phyloP scores from a whole-genome alignment of 2,329 filamentous ascomycete species.

The Alternaria arbusti region DNA sequence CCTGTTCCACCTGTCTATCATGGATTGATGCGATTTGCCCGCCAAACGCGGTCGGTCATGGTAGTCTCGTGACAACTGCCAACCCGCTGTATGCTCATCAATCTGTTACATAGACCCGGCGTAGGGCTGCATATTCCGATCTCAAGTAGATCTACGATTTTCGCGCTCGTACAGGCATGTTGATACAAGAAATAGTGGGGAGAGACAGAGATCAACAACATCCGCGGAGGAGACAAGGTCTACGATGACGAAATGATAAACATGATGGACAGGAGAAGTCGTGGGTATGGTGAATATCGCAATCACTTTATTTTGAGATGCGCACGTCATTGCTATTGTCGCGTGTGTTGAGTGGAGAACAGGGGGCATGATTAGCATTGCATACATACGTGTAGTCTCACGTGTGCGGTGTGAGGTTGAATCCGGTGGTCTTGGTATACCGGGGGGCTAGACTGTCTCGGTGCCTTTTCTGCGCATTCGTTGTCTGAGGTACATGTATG shows the following conservation, averaged over 20 bases:
- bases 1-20: too few species aligned
- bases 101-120: not conserved
- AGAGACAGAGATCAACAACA: not conserved
- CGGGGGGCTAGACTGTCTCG: not conserved
- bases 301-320: not conserved
- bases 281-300: not conserved
- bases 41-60: not conserved
- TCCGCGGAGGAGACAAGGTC: not conserved
- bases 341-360: not conserved
- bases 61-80: not conserved
- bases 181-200: not conserved
- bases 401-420: not conserved
- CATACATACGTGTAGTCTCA: not conserved
- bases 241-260: not conserved
- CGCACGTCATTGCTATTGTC: not conserved
- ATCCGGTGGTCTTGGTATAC: not conserved
- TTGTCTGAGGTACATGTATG: not conserved
- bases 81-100: not conserved
- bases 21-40: not conserved
- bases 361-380: not conserved
- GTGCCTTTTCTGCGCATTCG: not conserved
- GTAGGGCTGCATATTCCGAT: not conserved
- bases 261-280: not conserved
- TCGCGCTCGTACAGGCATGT: not conserved
- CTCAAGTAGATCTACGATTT: not conserved